Evolutionary conservation across 495 filamentous ascomycete species (phyloP).

Genomic region (Evernia prunastri): DNA sequence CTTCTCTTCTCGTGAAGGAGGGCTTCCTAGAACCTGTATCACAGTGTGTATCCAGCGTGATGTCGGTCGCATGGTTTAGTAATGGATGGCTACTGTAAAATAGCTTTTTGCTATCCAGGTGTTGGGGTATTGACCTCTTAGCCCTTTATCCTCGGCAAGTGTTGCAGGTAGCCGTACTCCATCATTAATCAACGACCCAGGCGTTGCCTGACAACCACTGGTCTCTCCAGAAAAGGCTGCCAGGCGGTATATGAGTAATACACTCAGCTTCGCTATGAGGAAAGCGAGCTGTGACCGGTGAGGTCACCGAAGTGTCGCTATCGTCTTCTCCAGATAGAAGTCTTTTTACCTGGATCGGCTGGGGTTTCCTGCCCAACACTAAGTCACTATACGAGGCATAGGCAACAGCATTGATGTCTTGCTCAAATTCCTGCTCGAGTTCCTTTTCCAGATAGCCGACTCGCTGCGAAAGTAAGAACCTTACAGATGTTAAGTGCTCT

Average conservation of each 20-base stretch:
- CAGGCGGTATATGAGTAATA: not conserved
- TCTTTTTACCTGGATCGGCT: not conserved
- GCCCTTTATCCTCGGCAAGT: too few relatives aligned
- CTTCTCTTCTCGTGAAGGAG: not conserved
- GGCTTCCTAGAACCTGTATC: not conserved
- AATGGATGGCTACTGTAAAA: not conserved
- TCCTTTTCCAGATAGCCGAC: not conserved
- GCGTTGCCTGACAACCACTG: too few relatives aligned
- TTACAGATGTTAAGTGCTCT: not conserved
- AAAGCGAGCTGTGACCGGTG: not conserved
- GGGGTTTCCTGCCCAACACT: not conserved
- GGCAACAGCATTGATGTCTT: not conserved
- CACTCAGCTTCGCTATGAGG: not conserved
- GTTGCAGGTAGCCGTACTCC: too few relatives aligned
- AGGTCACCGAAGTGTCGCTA: not conserved
- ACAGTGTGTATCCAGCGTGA: not conserved
- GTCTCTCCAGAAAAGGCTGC: too few relatives aligned
- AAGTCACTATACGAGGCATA: not conserved
- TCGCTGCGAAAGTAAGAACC: not conserved
- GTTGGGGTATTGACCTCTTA: too few relatives aligned
- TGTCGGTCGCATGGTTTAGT: not conserved
- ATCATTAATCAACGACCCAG: too few relatives aligned
- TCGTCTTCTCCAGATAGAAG: not conserved
- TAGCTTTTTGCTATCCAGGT: too few relatives aligned
- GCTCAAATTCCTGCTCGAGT: not conserved